These are phyloP conservation scores for Hortiboletus flavorubellus DNA, from an alignment of 768 basidiomycete species.

Conservation along the genomic window DNA sequence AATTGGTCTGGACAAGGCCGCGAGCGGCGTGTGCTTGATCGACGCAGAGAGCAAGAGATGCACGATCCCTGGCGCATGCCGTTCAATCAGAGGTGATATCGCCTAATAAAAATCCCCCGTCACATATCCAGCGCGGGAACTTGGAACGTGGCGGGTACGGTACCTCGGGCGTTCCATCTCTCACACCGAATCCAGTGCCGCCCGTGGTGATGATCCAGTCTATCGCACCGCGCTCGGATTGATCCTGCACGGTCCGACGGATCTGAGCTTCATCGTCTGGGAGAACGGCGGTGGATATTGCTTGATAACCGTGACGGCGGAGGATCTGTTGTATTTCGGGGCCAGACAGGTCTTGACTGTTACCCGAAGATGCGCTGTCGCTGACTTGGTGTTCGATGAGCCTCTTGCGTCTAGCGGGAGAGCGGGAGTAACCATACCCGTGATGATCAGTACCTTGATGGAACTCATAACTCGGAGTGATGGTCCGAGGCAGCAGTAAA, in stretches of 20 bases:
- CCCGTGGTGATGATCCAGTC: constrained; percentile 83
- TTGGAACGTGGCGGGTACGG: not conserved
- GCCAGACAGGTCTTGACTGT: constrained; percentile 60
- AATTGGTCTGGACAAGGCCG: constrained; percentile 78
- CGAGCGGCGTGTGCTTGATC: constrained; percentile 70
- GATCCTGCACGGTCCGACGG: constrained; percentile 42
- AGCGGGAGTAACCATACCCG: constrained; percentile 17
- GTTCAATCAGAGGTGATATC: constrained; percentile 59
- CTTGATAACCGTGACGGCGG: constrained; percentile 34
- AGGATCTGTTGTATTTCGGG: constrained; percentile 57
- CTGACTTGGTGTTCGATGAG: constrained; percentile 44
- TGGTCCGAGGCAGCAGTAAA: not conserved
- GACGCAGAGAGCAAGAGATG: constrained; percentile 70
- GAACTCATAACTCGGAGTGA: constrained; percentile 17
- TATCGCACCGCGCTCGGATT: constrained; percentile 43
- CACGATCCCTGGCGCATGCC: constrained; percentile 66
- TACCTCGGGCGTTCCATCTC: constrained; percentile 86
- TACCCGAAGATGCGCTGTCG: constrained; percentile 58
- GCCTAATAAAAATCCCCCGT: constrained; percentile 38
- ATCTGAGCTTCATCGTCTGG: constrained; percentile 64
- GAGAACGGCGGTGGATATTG: constrained; percentile 45
- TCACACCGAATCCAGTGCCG: constrained; percentile 81
- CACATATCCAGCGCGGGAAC: not conserved
- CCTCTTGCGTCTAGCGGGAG: not conserved
- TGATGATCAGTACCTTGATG: constrained; percentile 25